Evolutionary conservation across 1,139 yeast genomes (phyloP), one percentile per base, ranked within the genome.

Genomic region (Saccharomyces pastorianus): DNA sequence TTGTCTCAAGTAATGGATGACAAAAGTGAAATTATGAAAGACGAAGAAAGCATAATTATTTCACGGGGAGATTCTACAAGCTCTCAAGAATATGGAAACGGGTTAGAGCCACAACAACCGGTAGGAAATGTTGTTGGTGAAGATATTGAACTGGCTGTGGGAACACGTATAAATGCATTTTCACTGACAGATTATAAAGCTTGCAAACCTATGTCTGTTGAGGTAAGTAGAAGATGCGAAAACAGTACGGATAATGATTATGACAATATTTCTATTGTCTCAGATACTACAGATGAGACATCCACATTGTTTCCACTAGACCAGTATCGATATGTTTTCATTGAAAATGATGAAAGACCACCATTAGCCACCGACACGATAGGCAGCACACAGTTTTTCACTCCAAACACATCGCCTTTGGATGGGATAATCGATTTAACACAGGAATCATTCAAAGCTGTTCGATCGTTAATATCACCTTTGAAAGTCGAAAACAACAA

Each of bases 1-100:
- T 54, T 65, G 41, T 65, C 69, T 8, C 69, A 65, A 53, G 65
- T 61, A 2, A 58, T 65, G 64, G 60, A 59, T 14, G 64, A 62
- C 50, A 55, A 48, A 29, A 50, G 53, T 23, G 48, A 49, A 9
- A 38, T 34, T 8, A 53, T 51, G 5, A 48, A 38, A 38, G 44
- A 38, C 25, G 44, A 38, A 20, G 44, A 38, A 11, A 20, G 20
- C 11, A 20, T 17, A 38, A 38, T 38, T 13, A 17, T 11, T 17
- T 38, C 44, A 17, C 25, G n/a, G n/a, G 23, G 13, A 4, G 9
- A 20, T 38, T 38, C 44, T 11, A 11, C 44, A 34, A n/a, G 41
- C 25, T 20, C 26, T 5, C 44, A 20, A 38, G 44, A 38, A 20
- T 38, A 38, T 38, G 44, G 44, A 38, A 20, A 20, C 17, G 20